Base-by-base conservation (phyloP, 805 yeast genomes). In the Starmerella sp. region DNA sequence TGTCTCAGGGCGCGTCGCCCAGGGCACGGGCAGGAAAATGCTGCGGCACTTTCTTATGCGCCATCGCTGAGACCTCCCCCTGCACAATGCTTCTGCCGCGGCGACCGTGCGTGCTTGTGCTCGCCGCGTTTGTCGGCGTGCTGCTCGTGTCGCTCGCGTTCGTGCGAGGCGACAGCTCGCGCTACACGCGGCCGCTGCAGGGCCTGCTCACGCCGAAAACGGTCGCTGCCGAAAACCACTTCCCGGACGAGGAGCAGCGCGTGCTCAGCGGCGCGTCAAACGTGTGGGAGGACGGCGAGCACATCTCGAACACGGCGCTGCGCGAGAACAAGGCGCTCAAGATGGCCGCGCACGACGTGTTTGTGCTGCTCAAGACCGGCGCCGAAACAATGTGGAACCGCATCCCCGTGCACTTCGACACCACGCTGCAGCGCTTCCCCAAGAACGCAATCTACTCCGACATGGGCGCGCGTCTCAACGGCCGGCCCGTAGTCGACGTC, bases 331-430 rank as follows among this genome's bases (percentile, higher is more conserved):
- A 46, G n/a, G 49, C 34, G 8, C 30, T 46, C n/a, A 5, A 32
- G 10, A 4, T 34, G 11, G 47, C 50, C 9, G 59, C 52, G 1
- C 49, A 60, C 31, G 57, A 62, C 14, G 55, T 67, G 5, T 69
- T 66, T 45, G 53, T 71, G 37, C 65, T 71, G 66, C 58, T 71
- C 52, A 71, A 70, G 53, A 69, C 73, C 3, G 73, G 73, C n/a
- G 64, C 65, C 10, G 63, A 67, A 4, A 69, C 64, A 6, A 59
- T 66, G 46, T 67, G 71, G 71, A 51, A 62, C 29, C 67, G 73
- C 22, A 44, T 71, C 45, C 73, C 73, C 4, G 57, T 67, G 6
- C 74, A 71, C 52, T 48, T 69, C 14, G 51, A 59, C 48, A 68
- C 73, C 11, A 68, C 73, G 1, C 55, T 71, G 14, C 62, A 68